Base-by-base conservation (phyloP, 768 basidiomycete genomes). In the Tubosaeta brunneosetosa region DNA sequence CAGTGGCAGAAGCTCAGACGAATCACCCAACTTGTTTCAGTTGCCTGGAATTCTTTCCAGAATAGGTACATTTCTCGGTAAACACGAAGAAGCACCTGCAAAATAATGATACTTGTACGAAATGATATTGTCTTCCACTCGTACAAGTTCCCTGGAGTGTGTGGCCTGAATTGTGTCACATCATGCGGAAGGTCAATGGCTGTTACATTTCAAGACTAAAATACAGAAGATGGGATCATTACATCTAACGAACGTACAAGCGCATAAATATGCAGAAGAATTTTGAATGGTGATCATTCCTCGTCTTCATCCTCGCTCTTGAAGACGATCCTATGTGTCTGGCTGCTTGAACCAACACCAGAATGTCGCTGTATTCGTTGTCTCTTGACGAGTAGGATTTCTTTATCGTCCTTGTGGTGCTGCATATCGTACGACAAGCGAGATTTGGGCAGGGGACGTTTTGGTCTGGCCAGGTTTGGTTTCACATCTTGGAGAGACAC, bases 401-500 rank as follows among this genome's bases (percentile, higher is more conserved):
- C 25, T 16, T 46, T 12, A 3, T 51, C 57, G 16, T 55, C 51
- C 45, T 53, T 32, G 40, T 16, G 44, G 53, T n/a, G 36, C 36
- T n/a, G 36, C 36, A 7, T 22, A 12, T 4, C 6, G 13, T 25
- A 13, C 5, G 57, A 47, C 49, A 58, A 31, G 31, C 62, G 63
- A 38, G 57, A 57, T 50, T 37, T 66, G 16, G 67, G 67, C 16
- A 68, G 51, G 16, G 65, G 55, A 27, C 67, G 69, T 53, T 68
- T 68, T 46, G 63, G 61, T 38, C 67, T 59, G 12, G 38, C 22
- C 6, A 41, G 42, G 13, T 34, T 54, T 44, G 53, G 19, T 31
- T 33, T 32, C 33, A 48, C 41, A 32, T 55, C 55, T 3, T 58
- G 37, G 34, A 65, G 56, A 25, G 58, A 59, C 9, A 61, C 52